Percentiles rank a stretch among this genome's conserved stretches.
phyloP scores from a whole-genome alignment of 2,329 filamentous ascomycete species.

The Neofusicoccum sp. region DNA sequence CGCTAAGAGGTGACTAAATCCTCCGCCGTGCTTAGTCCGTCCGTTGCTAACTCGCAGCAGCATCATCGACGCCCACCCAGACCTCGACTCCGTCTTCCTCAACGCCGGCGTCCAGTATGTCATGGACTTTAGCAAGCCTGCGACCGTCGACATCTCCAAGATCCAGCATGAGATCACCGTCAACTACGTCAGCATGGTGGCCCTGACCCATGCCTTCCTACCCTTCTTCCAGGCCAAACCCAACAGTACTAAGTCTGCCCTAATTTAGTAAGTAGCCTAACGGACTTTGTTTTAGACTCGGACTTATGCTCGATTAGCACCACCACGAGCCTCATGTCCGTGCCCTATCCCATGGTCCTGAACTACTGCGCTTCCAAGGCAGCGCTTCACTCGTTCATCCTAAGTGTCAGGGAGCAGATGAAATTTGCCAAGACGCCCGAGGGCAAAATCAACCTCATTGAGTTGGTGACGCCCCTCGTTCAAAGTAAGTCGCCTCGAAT shows the following conservation, averaged over 20 bases:
- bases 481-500: slow-evolving; percentile 33
- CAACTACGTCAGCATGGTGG: slow-evolving; percentile 53
- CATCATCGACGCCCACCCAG: slow-evolving; percentile 46
- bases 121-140: slow-evolving; percentile 52
- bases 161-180: slow-evolving; percentile 50
- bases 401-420: slow-evolving; percentile 51
- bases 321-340: slow-evolving; percentile 49
- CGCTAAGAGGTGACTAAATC: slow-evolving; percentile 37
- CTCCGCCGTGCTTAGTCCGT: too few species aligned
- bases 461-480: slow-evolving; percentile 51
- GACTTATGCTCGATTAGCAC: slow-evolving; percentile 32
- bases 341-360: slow-evolving; percentile 50
- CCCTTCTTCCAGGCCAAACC: slow-evolving; percentile 45
- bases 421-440: slow-evolving; percentile 27
- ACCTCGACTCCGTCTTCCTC: slow-evolving; percentile 59
- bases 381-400: slow-evolving; percentile 53
- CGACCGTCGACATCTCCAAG: slow-evolving; percentile 43
- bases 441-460: slow-evolving; percentile 48
- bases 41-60: slow-evolving; percentile 25
- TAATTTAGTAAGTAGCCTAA: slow-evolving; percentile 40
- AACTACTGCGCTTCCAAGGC: slow-evolving; percentile 60
- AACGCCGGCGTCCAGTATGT: slow-evolving; percentile 59
- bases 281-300: too few species aligned
- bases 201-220: slow-evolving; percentile 50
- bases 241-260: slow-evolving; percentile 26